Conservation (phyloP, 192 early-diverging fungal species). For the Fimicolochytrium jonesii region DNA sequence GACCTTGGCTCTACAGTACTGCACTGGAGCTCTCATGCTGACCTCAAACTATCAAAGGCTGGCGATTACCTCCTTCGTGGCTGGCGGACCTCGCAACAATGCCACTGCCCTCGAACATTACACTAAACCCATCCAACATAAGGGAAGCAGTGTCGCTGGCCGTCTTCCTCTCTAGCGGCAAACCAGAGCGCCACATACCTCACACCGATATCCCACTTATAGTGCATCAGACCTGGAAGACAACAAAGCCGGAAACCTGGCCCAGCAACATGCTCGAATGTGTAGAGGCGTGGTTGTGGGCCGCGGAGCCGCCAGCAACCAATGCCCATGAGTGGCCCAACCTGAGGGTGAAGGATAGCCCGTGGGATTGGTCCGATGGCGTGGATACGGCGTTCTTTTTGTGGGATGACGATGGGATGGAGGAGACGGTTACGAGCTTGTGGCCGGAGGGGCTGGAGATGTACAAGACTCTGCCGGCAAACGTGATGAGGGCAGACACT, state of each 20-base stretch:
- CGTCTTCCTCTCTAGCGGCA: background rate
- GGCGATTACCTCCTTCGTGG: slow-evolving; percentile 19
- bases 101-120: background rate
- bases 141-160: slow-evolving; percentile 1
- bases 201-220: slow-evolving; percentile 19
- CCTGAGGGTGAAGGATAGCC: background rate
- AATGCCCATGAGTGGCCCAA: background rate
- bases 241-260: slow-evolving; percentile 4
- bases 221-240: slow-evolving; percentile 22
- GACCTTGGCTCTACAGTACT: background rate
- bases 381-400: slow-evolving; percentile 8
- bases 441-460: background rate
- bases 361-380: background rate
- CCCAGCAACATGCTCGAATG: slow-evolving; percentile 8
- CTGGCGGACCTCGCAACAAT: background rate
- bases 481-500: slow-evolving; percentile 15
- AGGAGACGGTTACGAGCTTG: background rate
- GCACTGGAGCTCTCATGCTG: background rate
- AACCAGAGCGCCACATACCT: background rate
- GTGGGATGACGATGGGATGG: slow-evolving; percentile 24
- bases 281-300: slow-evolving; percentile 14
- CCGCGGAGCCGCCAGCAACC: background rate
- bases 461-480: background rate
- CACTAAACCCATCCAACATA: background rate
- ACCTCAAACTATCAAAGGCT: no score